phyloP scores from a whole-genome alignment of 1,284 basidiomycete species.

The Xanthoconium separans region DNA sequence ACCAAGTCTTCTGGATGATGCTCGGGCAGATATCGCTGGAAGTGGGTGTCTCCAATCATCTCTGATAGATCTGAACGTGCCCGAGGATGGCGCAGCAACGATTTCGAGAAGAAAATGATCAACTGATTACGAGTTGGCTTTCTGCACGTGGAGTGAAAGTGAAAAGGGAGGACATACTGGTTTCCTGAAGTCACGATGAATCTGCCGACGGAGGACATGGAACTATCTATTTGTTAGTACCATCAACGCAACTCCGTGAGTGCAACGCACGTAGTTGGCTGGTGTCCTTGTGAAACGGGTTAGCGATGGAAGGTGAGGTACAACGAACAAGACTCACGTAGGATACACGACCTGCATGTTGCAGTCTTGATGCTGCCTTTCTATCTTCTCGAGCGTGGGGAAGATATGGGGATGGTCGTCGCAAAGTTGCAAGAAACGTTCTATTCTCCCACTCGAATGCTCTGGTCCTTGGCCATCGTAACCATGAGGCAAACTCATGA shows the following conservation, averaged over 20 bases:
- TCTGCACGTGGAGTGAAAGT: constrained; percentile 1
- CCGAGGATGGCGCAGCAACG: constrained; percentile 88
- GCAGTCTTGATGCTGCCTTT: constrained; percentile 97
- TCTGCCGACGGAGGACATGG: constrained; percentile 94
- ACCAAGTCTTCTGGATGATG: constrained; percentile 70
- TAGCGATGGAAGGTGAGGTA: constrained; percentile 4
- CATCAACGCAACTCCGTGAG: not conserved
- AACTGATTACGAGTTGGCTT: constrained; percentile 45
- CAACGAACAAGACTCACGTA: constrained; percentile 54
- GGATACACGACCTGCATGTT: constrained; percentile 99
- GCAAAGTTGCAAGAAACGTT: constrained; percentile 97
- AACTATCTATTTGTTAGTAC: constrained; percentile 47
- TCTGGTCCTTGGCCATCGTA: constrained; percentile 99
- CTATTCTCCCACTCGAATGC: constrained; percentile 94
- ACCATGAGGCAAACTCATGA: constrained; percentile 92
- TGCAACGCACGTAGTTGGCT: constrained; percentile 72
- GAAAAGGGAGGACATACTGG: constrained; percentile 50
- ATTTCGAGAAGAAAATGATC: constrained; percentile 96
- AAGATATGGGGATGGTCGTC: constrained; percentile 95
- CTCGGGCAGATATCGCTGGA: constrained; percentile 94
- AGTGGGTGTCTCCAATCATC: constrained; percentile 86
- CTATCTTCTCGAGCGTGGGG: constrained; percentile 87
- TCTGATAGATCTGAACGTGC: constrained; percentile 88
- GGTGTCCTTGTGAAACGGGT: constrained; percentile 58
- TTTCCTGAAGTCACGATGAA: constrained; percentile 95